These are phyloP conservation scores for Eimeria acervulina DNA, from an alignment of 169 alveolate genomes.

Conservation along the genomic window DNA sequence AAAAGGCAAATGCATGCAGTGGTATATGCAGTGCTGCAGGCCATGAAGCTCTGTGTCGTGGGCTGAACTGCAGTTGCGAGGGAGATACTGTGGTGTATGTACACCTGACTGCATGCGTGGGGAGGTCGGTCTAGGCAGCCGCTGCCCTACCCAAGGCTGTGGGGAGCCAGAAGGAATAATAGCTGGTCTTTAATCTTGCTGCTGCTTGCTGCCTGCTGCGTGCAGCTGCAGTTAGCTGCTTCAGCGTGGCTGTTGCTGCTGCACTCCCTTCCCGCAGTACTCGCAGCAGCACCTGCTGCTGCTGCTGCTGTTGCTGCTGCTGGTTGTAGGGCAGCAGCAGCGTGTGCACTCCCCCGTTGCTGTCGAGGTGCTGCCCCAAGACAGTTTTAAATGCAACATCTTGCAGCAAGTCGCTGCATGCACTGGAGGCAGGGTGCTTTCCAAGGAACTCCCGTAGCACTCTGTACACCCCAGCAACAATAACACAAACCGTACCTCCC, in stretches of 20 bases:
- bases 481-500: not conserved
- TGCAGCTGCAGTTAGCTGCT: constrained; percentile 57
- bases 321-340: constrained; percentile 25
- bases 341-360: constrained; percentile 59
- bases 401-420: constrained; percentile 67
- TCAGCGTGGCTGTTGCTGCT: constrained; percentile 25
- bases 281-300: constrained; percentile 56
- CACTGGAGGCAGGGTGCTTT: constrained; percentile 29
- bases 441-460: constrained; percentile 71
- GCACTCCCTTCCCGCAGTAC: constrained; percentile 10
- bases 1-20: not conserved
- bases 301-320: not conserved
- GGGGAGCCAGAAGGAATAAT: constrained; percentile 86
- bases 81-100: not conserved
- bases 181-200: constrained; percentile 83
- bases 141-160: constrained; percentile 83
- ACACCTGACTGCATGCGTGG: not conserved
- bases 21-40: not conserved
- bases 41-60: not conserved
- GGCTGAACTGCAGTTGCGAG: not conserved
- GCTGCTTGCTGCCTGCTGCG: constrained; percentile 64
- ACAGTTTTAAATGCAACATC: constrained; percentile 79
- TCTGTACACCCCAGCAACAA: constrained; percentile 26
- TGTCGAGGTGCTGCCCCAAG: constrained; percentile 86
- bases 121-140: not conserved